A percentile compares a stretch with the other conserved stretches of the same genome.
These are phyloP conservation scores for Micractinium sp. DNA, from an alignment of 139 green algal species.

Conservation along the genomic window DNA sequence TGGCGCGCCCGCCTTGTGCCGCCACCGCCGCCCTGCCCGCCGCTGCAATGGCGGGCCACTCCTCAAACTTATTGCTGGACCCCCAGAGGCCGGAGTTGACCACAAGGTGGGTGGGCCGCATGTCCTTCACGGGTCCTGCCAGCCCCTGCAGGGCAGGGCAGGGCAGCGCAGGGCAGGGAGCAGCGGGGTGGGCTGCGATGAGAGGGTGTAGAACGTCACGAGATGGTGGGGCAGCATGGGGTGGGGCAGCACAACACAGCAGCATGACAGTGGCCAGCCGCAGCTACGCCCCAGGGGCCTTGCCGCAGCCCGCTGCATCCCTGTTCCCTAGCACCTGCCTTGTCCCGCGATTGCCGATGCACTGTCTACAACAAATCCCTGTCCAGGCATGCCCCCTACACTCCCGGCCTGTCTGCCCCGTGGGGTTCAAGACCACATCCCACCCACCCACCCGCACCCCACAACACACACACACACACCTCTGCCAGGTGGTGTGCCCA, in stretches of 20 bases:
- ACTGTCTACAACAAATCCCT: too few relatives aligned
- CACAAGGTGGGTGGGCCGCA: conserved; percentile 18
- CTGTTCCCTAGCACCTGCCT: too few relatives aligned
- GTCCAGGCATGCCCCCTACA: too few relatives aligned
- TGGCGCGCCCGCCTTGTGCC: conserved; percentile 2
- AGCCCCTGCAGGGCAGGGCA: not conserved
- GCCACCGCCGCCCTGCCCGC: not conserved
- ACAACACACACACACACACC: not conserved
- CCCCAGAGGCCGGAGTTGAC: conserved; percentile 27
- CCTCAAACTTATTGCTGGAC: conserved; percentile 3
- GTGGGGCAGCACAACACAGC: not conserved
- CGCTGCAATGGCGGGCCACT: not conserved
- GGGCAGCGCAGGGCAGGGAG: not conserved
- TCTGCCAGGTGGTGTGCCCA: conserved; percentile 4
- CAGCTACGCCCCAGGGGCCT: too few relatives aligned
- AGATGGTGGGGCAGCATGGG: not conserved
- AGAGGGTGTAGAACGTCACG: too few relatives aligned
- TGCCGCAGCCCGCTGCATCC: not conserved
- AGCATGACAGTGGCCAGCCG: not conserved
- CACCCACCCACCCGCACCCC: not conserved
- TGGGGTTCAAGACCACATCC: not conserved
- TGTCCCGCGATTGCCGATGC: too few relatives aligned
- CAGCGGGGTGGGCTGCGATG: not conserved
- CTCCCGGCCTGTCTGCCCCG: too few relatives aligned
- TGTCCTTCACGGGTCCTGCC: not conserved